phyloP scores from a whole-genome alignment of 805 yeast genomes.

The Wickerhamiella australiensis region DNA sequence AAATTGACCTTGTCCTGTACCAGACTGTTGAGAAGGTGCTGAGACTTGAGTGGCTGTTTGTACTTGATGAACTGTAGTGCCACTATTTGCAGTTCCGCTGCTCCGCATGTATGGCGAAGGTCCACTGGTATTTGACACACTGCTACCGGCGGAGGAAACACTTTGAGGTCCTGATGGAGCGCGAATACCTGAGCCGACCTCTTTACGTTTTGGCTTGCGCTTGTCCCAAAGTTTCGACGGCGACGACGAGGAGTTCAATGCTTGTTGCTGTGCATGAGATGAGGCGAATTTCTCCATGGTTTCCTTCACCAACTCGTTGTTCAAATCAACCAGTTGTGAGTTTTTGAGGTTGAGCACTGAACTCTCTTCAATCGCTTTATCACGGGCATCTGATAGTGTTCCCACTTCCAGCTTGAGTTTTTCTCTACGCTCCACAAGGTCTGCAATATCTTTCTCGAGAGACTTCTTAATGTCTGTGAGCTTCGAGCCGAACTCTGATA shows the following conservation, averaged over 20 bases:
- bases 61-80: not conserved
- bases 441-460: slow-evolving; percentile 37
- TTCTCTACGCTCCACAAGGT: slow-evolving; percentile 25
- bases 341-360: slow-evolving; percentile 26
- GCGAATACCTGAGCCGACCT: slow-evolving; percentile 10
- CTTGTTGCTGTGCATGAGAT: slow-evolving; percentile 5
- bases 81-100: not conserved
- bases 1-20: slow-evolving; percentile 7
- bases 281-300: slow-evolving; percentile 27
- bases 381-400: slow-evolving; percentile 22
- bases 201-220: slow-evolving; percentile 11
- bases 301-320: slow-evolving; percentile 29
- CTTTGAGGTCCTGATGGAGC: not conserved
- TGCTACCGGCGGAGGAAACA: not conserved
- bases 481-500: slow-evolving; percentile 32
- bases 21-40: not conserved
- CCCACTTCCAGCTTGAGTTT: slow-evolving; percentile 25
- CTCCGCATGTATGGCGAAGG: slow-evolving; percentile 2
- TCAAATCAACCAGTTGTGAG: slow-evolving; percentile 30
- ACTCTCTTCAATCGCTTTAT: slow-evolving; percentile 26
- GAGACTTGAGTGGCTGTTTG: slow-evolving; percentile 1
- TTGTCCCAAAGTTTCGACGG: not conserved
- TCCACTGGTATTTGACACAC: not conserved
- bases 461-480: slow-evolving; percentile 38
- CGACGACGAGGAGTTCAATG: not conserved